Evolutionary conservation across 192 early-diverging fungal species (phyloP), one percentile per base, ranked within the genome.

Genomic region (Coemansia sp.): DNA sequence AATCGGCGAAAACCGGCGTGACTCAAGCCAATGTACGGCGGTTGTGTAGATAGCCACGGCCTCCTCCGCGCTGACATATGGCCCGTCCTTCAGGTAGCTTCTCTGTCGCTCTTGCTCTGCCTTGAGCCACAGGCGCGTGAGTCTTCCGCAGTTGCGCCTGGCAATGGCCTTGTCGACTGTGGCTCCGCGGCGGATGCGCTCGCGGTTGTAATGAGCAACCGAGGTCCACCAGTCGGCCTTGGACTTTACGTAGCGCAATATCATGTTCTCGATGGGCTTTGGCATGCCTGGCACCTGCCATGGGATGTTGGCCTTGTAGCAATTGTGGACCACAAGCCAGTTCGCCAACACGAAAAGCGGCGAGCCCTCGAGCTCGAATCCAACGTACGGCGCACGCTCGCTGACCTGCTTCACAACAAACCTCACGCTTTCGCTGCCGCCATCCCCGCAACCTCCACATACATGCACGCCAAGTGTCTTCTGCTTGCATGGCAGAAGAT

Each of bases 191-290:
- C 94, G 89, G 65, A 99, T 96, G 79, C 97, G 93, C 76, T 98
- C 97, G 64, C 97, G 91, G 82, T 97, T 99, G 79, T 97, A 99
- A 83, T 99, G 95, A 13, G 96, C 88, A 23, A 96, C 94, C 23
- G 90, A 92, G 1, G 94, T 98, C 97, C 97, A 99, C 97, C 97
- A 99, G 82, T 99, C 97, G n/a, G 97, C 95, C 82, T 99, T 99
- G 55, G 94, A 88, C 81, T 98, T 98, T 61, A 99, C 95, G 80
- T 99, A 99, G 41, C 95, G 89, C 66, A 98, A 75, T 70, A 99
- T 96, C 93, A 99, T 97, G 83, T 97, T 98, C 70, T 98, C 95
- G 59, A 99, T 91, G 5, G 97, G 91, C 31, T 86, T 89, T n/a
- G 97, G 95, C 84, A 99, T 86, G 37, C 96, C 96, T 47, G 95